Evolutionary conservation across 495 filamentous ascomycete species (phyloP).

Genomic region (Penicillium ochrochloron): DNA sequence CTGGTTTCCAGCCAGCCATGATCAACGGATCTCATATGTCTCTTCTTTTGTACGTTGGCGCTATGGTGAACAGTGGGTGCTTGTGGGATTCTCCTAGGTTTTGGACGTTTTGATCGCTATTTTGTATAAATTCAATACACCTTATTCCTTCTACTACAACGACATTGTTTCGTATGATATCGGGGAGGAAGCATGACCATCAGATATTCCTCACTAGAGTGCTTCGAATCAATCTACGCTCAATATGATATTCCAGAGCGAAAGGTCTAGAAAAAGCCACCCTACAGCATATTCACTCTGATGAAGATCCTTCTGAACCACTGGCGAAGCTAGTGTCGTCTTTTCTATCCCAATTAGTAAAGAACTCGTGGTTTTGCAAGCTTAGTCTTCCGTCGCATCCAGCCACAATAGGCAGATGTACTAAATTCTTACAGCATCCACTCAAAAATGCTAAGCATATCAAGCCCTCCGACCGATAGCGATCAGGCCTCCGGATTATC

Average conservation of each 20-base stretch:
- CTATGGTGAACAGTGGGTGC: constrained; percentile 17
- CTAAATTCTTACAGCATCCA: not conserved
- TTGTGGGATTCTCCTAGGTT: constrained; percentile 1
- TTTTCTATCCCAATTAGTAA: no score
- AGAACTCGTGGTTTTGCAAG: no score
- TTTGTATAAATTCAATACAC: not conserved
- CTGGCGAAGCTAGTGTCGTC: no score
- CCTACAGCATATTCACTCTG: no score
- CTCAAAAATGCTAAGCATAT: not conserved
- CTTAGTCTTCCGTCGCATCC: no score
- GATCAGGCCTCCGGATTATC: not conserved
- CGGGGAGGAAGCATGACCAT: no score
- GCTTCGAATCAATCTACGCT: no score
- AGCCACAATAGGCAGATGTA: not conserved
- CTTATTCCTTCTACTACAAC: not conserved
- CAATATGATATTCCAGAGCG: no score
- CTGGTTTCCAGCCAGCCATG: constrained; percentile 1
- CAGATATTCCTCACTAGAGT: no score
- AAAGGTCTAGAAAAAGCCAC: no score
- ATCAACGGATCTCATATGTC: constrained; percentile 1
- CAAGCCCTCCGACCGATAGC: not conserved
- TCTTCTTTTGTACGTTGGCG: not conserved
- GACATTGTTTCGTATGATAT: no score
- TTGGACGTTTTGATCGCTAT: constrained; percentile 3
- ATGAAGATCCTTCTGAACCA: no score